Conservation (phyloP, 2,329 filamentous ascomycete species). For the Pseudogymnoascus sp. region DNA sequence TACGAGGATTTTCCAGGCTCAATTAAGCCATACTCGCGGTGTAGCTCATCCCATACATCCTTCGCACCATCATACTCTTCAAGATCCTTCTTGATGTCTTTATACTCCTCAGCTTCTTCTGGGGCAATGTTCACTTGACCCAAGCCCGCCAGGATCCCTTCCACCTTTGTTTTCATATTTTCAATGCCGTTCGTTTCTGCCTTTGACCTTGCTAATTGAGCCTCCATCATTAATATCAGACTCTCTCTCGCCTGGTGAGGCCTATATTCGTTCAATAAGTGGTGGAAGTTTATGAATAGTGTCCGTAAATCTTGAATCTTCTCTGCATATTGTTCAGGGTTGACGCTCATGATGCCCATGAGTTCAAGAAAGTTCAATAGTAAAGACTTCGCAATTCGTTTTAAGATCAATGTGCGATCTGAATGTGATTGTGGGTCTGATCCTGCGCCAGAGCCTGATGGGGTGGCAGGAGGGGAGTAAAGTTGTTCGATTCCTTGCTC, state of each 20-base stretch:
- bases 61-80: not conserved
- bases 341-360: conserved; percentile 61
- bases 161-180: conserved; percentile 65
- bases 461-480: conserved; percentile 36
- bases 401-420: conserved; percentile 62
- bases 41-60: not conserved
- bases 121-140: not conserved
- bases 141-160: conserved; percentile 51
- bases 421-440: conserved; percentile 35
- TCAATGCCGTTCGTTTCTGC: conserved; percentile 67
- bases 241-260: conserved; percentile 89
- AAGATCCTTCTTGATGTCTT: not conserved
- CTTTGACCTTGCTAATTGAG: conserved; percentile 65
- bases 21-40: conserved; percentile 7
- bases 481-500: conserved; percentile 67
- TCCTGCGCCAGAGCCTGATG: conserved; percentile 39
- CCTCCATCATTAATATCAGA: conserved; percentile 81
- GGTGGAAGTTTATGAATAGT: conserved; percentile 85
- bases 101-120: not conserved
- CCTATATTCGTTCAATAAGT: conserved; percentile 88
- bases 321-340: conserved; percentile 58
- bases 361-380: conserved; percentile 87
- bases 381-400: conserved; percentile 74
- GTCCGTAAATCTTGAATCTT: conserved; percentile 76
- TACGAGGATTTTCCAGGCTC: not conserved